These are phyloP conservation scores for Clavariopsis aquatica DNA, from an alignment of 495 filamentous ascomycete species.

Conservation along the genomic window DNA sequence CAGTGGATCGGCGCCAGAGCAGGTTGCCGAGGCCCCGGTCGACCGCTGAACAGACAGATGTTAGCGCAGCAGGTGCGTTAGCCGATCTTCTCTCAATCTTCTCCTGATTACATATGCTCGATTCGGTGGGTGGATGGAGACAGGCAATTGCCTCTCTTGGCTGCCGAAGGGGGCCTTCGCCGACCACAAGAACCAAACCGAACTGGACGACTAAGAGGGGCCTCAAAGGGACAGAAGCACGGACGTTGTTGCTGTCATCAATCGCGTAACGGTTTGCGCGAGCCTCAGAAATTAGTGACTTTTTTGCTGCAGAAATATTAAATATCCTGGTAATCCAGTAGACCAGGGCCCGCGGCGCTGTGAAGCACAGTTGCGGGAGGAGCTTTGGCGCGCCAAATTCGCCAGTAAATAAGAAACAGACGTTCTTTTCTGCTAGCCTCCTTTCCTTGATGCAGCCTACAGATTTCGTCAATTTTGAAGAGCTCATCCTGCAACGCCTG, in stretches of 20 bases:
- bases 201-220: background rate
- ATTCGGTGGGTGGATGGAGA: background rate
- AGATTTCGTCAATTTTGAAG: background rate
- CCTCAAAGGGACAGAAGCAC: background rate
- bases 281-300: slow-evolving; percentile 15
- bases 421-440: background rate
- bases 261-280: slow-evolving; percentile 4
- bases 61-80: slow-evolving; percentile 5
- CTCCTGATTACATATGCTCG: slow-evolving; percentile 11
- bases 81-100: slow-evolving; percentile 22
- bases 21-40: slow-evolving; percentile 31
- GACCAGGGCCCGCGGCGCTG: background rate
- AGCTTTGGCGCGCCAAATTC: background rate
- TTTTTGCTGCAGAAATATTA: slow-evolving; percentile 5
- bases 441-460: background rate
- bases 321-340: slow-evolving; percentile 6
- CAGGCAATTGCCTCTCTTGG: too few species aligned
- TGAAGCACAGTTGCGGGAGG: background rate
- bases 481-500: background rate
- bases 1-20: slow-evolving; percentile 31
- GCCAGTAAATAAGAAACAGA: background rate
- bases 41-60: slow-evolving; percentile 19
- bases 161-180: slow-evolving; percentile 8
- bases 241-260: slow-evolving; percentile 3
- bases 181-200: slow-evolving; percentile 5